Conservation (phyloP, 139 green algal species). For the Picochlorum sp. region DNA sequence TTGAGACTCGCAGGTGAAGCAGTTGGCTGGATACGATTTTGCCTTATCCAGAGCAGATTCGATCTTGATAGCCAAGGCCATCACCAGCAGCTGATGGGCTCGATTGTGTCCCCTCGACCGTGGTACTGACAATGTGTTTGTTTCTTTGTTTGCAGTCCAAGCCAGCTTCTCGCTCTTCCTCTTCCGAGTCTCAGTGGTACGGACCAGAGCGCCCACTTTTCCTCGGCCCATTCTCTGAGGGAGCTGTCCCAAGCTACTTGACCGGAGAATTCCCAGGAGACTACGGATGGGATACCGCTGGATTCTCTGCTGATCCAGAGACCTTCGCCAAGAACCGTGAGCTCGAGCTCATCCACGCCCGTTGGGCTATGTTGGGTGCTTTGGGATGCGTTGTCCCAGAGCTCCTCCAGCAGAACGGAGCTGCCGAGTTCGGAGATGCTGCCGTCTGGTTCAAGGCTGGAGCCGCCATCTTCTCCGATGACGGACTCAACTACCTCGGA, state of each 20-base stretch:
- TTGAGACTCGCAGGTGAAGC: background rate
- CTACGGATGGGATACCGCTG: conserved; percentile 96
- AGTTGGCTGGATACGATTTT: conserved; percentile 1
- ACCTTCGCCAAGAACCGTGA: conserved; percentile 71
- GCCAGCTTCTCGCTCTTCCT: conserved; percentile 4
- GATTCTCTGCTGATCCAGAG: conserved; percentile 91
- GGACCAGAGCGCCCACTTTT: conserved; percentile 80
- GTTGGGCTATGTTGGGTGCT: conserved; percentile 91
- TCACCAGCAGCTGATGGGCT: background rate
- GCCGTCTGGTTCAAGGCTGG: conserved; percentile 95
- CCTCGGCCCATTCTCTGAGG: conserved; percentile 79
- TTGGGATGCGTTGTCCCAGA: conserved; percentile 66
- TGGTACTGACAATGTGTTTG: background rate
- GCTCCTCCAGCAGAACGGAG: conserved; percentile 33
- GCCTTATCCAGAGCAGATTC: background rate
- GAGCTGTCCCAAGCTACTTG: conserved; percentile 46
- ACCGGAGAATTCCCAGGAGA: conserved; percentile 81
- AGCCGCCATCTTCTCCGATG: conserved; percentile 77
- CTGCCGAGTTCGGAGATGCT: conserved; percentile 60
- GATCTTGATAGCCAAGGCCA: background rate
- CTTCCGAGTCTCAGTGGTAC: conserved; percentile 38
- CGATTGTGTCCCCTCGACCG: background rate
- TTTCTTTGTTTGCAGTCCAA: conserved; percentile 17
- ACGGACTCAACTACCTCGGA: conserved; percentile 90
- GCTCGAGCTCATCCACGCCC: conserved; percentile 61